Conservation (phyloP, 306 rosid genomes). For the Prinsepia uniflora region DNA sequence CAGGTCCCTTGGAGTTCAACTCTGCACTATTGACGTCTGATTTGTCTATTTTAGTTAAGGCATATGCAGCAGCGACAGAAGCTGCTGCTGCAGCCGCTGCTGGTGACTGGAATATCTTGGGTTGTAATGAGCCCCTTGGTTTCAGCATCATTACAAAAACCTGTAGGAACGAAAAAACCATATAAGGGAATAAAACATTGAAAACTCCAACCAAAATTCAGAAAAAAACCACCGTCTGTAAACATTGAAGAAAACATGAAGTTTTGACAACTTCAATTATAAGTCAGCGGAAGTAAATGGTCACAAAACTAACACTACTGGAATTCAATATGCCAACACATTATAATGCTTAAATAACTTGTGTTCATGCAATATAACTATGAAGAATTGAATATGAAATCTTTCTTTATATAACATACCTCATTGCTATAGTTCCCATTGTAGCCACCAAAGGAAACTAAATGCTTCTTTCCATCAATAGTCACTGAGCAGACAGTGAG, state of each 20-base stretch:
- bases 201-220: background rate
- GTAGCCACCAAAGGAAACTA: slow-evolving; percentile 95
- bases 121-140: slow-evolving; percentile 50
- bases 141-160: slow-evolving; percentile 84
- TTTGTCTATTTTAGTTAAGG: slow-evolving; percentile 74
- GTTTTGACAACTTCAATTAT: background rate
- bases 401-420: slow-evolving; percentile 41
- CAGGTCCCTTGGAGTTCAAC: slow-evolving; percentile 38
- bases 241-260: background rate
- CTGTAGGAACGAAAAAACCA: slow-evolving; percentile 31
- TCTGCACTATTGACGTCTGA: slow-evolving; percentile 47
- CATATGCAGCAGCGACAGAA: slow-evolving; percentile 94
- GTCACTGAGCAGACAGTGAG: slow-evolving; percentile 63
- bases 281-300: background rate
- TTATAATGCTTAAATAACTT: background rate
- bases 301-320: background rate
- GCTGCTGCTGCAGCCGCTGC: slow-evolving; percentile 99
- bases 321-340: background rate
- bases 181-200: slow-evolving; percentile 8
- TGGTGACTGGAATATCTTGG: slow-evolving; percentile 91
- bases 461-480: slow-evolving; percentile 67
- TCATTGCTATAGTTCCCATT: slow-evolving; percentile 94
- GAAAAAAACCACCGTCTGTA: background rate
- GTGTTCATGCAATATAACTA: background rate
- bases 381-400: background rate